These are phyloP conservation scores for Erysimum cheiranthoides DNA, from an alignment of 345 rosid genomes.

Conservation along the genomic window DNA sequence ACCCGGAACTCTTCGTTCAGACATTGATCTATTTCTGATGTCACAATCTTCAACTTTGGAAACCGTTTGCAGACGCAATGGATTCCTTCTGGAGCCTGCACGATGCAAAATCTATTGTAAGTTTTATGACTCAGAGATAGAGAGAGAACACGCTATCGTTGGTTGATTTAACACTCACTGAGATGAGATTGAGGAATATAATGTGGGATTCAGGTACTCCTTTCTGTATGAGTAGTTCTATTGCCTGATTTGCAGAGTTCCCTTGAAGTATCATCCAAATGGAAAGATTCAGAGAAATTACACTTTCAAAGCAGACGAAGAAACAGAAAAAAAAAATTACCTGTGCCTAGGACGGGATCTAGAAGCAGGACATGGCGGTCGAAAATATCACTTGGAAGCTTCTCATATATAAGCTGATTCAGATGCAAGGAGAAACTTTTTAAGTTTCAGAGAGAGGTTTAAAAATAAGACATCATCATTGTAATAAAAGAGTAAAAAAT, in stretches of 20 bases:
- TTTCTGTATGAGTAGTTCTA: constrained; percentile 80
- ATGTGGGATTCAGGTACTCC: constrained; percentile 98
- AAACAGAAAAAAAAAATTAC: constrained; percentile 44
- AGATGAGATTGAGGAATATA: constrained; percentile 90
- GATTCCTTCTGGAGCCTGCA: constrained; percentile 97
- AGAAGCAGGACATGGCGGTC: constrained; percentile 97
- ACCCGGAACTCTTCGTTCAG: constrained; percentile 89
- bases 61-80: constrained; percentile 84
- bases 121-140: constrained; percentile 4
- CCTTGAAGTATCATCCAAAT: constrained; percentile 54
- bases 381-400: constrained; percentile 93
- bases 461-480: not conserved
- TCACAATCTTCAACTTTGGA: constrained; percentile 88
- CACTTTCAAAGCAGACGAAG: not conserved
- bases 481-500: constrained; percentile 3
- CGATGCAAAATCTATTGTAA: not conserved
- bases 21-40: constrained; percentile 90
- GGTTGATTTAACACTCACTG: constrained; percentile 58
- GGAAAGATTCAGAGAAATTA: not conserved
- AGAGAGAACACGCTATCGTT: not conserved
- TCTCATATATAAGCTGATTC: constrained; percentile 88
- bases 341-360: constrained; percentile 96
- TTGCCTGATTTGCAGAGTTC: constrained; percentile 95
- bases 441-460: not conserved
- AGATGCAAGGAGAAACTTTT: not conserved